Conservation (phyloP, 2,329 filamentous ascomycete species). For the Xylaria sp. region DNA sequence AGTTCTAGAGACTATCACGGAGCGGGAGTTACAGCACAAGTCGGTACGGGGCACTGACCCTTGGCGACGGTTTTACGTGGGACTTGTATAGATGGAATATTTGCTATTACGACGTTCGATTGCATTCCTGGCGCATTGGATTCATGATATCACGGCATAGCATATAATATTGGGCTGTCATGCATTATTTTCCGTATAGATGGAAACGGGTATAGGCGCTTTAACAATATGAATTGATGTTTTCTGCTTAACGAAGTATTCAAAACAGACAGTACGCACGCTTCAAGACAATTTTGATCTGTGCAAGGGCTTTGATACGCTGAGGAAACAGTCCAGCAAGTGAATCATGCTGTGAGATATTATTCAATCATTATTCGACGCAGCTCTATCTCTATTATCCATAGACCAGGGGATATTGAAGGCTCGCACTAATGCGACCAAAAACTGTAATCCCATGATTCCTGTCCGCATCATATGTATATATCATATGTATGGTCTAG, state of each 20-base stretch:
- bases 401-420: background rate
- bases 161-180: background rate
- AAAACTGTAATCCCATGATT: background rate
- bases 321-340: background rate
- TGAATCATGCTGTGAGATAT: background rate
- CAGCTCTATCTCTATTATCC: constrained; percentile 2
- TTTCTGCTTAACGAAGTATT: background rate
- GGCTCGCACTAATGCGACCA: background rate
- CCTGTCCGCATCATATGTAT: background rate
- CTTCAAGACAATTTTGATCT: background rate
- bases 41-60: constrained; percentile 54
- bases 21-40: constrained; percentile 52
- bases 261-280: background rate
- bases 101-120: constrained; percentile 6
- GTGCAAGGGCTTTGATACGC: background rate
- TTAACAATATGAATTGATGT: background rate
- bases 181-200: background rate
- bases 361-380: constrained; percentile 10
- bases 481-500: background rate
- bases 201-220: constrained; percentile 5
- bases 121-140: constrained; percentile 23
- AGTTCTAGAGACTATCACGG: constrained; percentile 55
- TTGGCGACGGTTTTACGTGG: constrained; percentile 59
- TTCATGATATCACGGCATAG: constrained; percentile 27
- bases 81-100: constrained; percentile 51